phyloP scores from a whole-genome alignment of 106 monocot species.

The Phalaenopsis aphrodite region DNA sequence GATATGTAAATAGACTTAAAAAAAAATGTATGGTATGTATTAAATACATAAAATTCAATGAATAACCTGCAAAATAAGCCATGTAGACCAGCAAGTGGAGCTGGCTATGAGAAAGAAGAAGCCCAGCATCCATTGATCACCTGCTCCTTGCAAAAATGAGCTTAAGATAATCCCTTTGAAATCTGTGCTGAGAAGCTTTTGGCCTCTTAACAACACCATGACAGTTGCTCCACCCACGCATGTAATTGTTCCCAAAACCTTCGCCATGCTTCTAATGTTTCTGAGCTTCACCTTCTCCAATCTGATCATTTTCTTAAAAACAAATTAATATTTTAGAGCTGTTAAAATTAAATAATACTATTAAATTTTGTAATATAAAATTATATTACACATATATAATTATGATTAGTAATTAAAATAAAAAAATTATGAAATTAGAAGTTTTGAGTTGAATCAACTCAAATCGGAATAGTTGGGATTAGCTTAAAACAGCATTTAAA shows the following conservation, averaged over 20 bases:
- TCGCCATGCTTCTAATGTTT: constrained; percentile 44
- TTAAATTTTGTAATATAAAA: too few species aligned
- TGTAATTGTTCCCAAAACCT: constrained; percentile 37
- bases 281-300: constrained; percentile 33
- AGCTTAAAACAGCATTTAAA: too few species aligned
- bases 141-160: constrained; percentile 2
- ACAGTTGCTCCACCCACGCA: constrained; percentile 42
- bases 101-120: constrained; percentile 38
- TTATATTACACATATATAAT: too few species aligned
- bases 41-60: too few species aligned
- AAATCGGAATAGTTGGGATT: too few species aligned
- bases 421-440: too few species aligned
- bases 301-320: constrained; percentile 13
- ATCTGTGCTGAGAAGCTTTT: constrained; percentile 18
- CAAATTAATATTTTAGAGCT: not conserved
- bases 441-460: too few species aligned
- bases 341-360: not conserved
- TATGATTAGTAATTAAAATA: too few species aligned
- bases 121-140: constrained; percentile 33
- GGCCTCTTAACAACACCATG: constrained; percentile 43
- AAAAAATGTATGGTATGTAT: too few species aligned
- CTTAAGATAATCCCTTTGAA: not conserved
- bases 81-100: constrained; percentile 48
- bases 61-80: constrained; percentile 56
- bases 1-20: too few species aligned